Evolutionary conservation across 495 filamentous ascomycete genomes (phyloP), one percentile per base, ranked within the genome.

Genomic region (Corynascus novoguineensis): DNA sequence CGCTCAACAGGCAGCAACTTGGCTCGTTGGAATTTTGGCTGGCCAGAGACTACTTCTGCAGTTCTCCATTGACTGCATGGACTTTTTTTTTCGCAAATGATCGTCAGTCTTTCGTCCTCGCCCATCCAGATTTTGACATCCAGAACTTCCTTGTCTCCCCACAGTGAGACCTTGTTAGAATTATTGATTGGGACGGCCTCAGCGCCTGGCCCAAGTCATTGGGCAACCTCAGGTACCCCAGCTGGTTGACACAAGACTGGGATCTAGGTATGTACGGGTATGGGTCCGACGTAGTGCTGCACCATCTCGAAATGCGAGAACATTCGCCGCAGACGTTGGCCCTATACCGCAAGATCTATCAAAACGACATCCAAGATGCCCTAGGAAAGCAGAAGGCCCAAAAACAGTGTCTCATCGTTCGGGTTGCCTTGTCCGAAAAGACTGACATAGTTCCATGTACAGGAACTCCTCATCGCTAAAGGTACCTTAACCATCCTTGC

Each of bases 101-200:
- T 17, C 8, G 11, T n/a, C 21, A 40, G 11, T 38, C 32, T 22
- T 52, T 52, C 12, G 49, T 52, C 24, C 34, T 52, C n/a, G 42
- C 34, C 24, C 50, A 53, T 22, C 50, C 37, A 22, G 50, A 53
- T 25, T 31, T 53, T 12, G 50, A 53, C 37, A 31, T 53, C 15
- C 50, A 53, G 50, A 53, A 53, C 37, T 42, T 41, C n/a, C 19
- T 53, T 22, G 50, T 53, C 50, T 53, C 50, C 12, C 50, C 35
- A 37, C 1, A 37, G 25, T 35, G 37, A 25, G 19, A 25, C 9
- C 37, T 53, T 24, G 37, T 53, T 6, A 37, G 50, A 12, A 42
- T 42, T 17, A 53, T 53, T n/a, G 50, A 53, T 17, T 53, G 50
- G 50, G 50, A 42, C 37, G 50, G 50, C 15, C 37, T 53, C 50